These are phyloP conservation scores for Gillenia trifoliata DNA, from an alignment of 306 rosid species.

Conservation along the genomic window DNA sequence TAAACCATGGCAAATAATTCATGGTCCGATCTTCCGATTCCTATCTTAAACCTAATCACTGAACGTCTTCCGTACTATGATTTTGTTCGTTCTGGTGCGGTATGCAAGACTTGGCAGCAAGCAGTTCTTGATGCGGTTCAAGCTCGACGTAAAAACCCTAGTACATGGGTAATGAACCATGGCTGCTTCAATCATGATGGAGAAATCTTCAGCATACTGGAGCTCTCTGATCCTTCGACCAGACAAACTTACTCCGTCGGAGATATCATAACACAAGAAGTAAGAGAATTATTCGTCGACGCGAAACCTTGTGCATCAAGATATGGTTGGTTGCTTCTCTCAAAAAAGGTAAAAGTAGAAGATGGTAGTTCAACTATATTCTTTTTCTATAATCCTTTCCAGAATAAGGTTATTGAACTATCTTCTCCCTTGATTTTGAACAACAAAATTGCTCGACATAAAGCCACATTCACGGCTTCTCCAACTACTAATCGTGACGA, in stretches of 20 bases:
- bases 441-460: not conserved
- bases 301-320: not conserved
- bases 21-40: not conserved
- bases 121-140: not conserved
- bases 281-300: not conserved
- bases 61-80: not conserved
- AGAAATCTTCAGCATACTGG: not conserved
- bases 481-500: not conserved
- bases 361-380: not conserved
- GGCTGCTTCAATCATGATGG: not conserved
- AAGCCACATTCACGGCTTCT: not conserved
- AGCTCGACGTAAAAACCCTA: not conserved
- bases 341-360: not conserved
- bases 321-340: not conserved
- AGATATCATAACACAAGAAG: not conserved
- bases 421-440: not conserved
- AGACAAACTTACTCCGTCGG: not conserved
- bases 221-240: not conserved
- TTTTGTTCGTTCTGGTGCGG: not conserved
- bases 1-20: not conserved
- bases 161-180: not conserved
- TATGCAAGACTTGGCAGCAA: not conserved
- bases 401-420: not conserved
- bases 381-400: not conserved
- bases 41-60: not conserved